Base-by-base conservation (phyloP, 2,329 filamentous ascomycete species). In the Chaetomiaceae sp. region DNA sequence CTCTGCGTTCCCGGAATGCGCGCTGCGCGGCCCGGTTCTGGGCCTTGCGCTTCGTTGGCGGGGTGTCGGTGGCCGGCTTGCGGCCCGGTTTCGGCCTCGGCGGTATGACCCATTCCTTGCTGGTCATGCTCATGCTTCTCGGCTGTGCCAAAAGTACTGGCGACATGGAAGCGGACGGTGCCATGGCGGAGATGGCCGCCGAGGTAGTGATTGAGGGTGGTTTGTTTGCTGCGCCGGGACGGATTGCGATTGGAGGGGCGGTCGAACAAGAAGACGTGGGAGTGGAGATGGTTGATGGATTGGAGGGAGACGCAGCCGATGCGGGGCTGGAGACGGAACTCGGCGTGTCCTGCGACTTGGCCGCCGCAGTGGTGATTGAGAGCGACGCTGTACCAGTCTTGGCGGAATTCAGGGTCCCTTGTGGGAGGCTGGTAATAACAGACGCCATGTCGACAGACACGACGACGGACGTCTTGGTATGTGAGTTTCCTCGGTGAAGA, bases 11-110 rank as follows among this genome's bases (percentile, higher is more conserved):
- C 27, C 91, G 79, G 66, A 97, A 97, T 1, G 86, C 88, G 48
- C 91, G 76, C 69, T 97, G 91, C 3, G 91, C 91, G 38, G 88
- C 86, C 50, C 93, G 79, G 65, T 97, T 97, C 69, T 97, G 93
- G 1, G 88, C 86, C 72, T 96, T 94, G 55, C 93, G 81, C 70
- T 95, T 95, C 35, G 89, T 95, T 2, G 87, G 86, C 12, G 90
- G 89, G 42, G 90, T 94, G 62, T 96, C 90, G 29, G 88, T 94
- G 38, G 88, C 88, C 3, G 91, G 90, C 74, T 97, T 97, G 57
- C 91, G 82, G 39, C 91, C 91, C 18, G 93, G 91, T 73, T 90
- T 91, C 38, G 87, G 87, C 50, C 87, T 78, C 22, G 87, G 87
- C 19, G 87, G 87, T 36, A 93, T 82, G 19, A 91, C 76, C 87